Conservation (phyloP, 768 basidiomycete genomes). For the Tulasnella sp. region DNA sequence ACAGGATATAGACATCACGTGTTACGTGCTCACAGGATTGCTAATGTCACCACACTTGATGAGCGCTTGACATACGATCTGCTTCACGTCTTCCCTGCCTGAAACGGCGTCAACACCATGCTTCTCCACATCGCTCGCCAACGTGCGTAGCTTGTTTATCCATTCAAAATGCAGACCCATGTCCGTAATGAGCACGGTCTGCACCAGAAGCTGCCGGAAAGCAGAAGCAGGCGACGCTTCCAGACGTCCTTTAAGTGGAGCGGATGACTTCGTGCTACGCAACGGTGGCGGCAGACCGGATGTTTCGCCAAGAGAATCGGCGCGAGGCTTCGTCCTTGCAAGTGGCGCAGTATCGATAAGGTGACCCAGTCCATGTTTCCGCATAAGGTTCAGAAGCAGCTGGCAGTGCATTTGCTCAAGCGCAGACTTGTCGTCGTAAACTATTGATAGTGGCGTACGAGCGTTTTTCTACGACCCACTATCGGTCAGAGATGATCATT, state of each 20-base stretch:
- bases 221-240: constrained; percentile 20
- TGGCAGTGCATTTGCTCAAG: constrained; percentile 88
- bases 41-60: constrained; percentile 98
- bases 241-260: constrained; percentile 4
- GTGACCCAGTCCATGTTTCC: constrained; percentile 62
- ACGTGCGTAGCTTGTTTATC: constrained; percentile 51
- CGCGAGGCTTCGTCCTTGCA: not conserved
- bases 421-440: constrained; percentile 83
- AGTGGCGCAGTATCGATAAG: constrained; percentile 19
- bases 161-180: constrained; percentile 86
- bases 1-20: too few species aligned
- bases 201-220: constrained; percentile 65
- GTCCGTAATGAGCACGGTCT: constrained; percentile 85
- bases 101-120: constrained; percentile 6
- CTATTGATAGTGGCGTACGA: constrained; percentile 70
- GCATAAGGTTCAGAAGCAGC: constrained; percentile 68
- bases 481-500: not conserved
- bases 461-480: constrained; percentile 69
- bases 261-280: not conserved
- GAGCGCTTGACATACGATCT: constrained; percentile 77
- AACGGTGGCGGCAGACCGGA: constrained; percentile 11
- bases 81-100: constrained; percentile 19
- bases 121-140: constrained; percentile 34
- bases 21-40: constrained; percentile 66
- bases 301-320: constrained; percentile 28